Percentiles rank a stretch among this genome's conserved stretches.
These are phyloP conservation scores for Phytophthora litchii DNA, from an alignment of 352 stramenopile species.

Conservation along the genomic window DNA sequence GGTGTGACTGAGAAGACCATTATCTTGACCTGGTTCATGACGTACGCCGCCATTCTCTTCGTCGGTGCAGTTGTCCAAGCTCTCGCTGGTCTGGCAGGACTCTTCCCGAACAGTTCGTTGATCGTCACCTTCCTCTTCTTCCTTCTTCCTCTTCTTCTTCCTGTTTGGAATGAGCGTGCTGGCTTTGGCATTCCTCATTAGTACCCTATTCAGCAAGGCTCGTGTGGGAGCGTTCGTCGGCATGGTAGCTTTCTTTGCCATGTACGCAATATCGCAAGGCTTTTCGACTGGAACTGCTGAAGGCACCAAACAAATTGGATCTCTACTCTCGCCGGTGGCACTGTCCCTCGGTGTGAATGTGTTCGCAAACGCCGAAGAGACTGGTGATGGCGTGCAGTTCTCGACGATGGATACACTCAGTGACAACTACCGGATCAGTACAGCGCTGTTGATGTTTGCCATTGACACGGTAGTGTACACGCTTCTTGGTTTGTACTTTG, in stretches of 20 bases:
- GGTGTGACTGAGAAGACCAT: slow-evolving; percentile 83
- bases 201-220: slow-evolving; percentile 74
- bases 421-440: slow-evolving; percentile 61
- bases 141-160: slow-evolving; percentile 85
- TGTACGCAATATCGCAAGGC: slow-evolving; percentile 66
- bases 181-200: slow-evolving; percentile 52
- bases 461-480: slow-evolving; percentile 90
- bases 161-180: slow-evolving; percentile 59
- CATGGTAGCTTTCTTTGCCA: slow-evolving; percentile 86
- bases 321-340: slow-evolving; percentile 56
- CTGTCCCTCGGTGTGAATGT: slow-evolving; percentile 70
- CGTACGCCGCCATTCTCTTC: slow-evolving; percentile 85
- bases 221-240: slow-evolving; percentile 65
- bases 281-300: slow-evolving; percentile 34
- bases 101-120: slow-evolving; percentile 49
- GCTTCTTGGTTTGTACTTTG: slow-evolving; percentile 89
- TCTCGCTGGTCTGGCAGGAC: slow-evolving; percentile 39
- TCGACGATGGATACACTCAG: slow-evolving; percentile 38
- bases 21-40: slow-evolving; percentile 82
- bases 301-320: slow-evolving; percentile 45
- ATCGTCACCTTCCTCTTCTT: slow-evolving; percentile 80
- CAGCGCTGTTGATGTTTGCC: slow-evolving; percentile 70
- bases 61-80: slow-evolving; percentile 63
- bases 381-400: slow-evolving; percentile 46
- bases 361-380: slow-evolving; percentile 52